Evolutionary conservation across 257 asterid species (phyloP).

Genomic region (Fraxinus anomala): DNA sequence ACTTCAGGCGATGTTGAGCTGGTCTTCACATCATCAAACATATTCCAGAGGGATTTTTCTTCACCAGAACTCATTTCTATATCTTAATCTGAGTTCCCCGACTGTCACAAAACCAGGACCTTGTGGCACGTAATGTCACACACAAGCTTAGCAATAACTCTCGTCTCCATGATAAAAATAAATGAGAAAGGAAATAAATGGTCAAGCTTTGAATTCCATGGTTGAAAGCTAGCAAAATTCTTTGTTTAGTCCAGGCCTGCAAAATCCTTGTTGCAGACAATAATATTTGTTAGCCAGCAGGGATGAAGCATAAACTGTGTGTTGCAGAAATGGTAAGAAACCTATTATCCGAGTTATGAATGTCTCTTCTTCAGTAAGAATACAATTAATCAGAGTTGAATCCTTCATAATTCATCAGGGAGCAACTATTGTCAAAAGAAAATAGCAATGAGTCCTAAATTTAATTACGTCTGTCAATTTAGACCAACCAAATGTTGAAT

Average conservation of each 20-base stretch:
- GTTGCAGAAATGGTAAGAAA: background rate
- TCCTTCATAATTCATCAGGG: background rate
- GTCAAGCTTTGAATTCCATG: background rate
- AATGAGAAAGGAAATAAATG: background rate
- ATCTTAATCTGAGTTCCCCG: background rate
- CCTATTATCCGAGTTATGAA: background rate
- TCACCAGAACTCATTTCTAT: constrained; percentile 46
- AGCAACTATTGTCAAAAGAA: background rate
- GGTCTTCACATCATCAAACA: constrained; percentile 53
- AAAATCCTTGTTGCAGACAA: background rate
- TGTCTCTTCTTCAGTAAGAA: background rate
- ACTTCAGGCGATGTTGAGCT: constrained; percentile 48
- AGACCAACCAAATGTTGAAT: background rate
- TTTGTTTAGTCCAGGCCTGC: background rate
- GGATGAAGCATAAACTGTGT: background rate
- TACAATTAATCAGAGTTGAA: background rate
- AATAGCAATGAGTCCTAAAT: background rate
- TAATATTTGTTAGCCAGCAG: background rate
- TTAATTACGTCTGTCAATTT: background rate
- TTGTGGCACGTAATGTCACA: background rate
- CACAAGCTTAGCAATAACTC: background rate
- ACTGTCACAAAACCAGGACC: background rate
- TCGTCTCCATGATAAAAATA: background rate
- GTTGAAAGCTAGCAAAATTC: background rate
- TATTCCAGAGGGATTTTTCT: constrained; percentile 47